Percentiles rank a stretch among this genome's conserved stretches.
phyloP scores from a whole-genome alignment of 306 rosid species.

The Mimosa bimucronata region DNA sequence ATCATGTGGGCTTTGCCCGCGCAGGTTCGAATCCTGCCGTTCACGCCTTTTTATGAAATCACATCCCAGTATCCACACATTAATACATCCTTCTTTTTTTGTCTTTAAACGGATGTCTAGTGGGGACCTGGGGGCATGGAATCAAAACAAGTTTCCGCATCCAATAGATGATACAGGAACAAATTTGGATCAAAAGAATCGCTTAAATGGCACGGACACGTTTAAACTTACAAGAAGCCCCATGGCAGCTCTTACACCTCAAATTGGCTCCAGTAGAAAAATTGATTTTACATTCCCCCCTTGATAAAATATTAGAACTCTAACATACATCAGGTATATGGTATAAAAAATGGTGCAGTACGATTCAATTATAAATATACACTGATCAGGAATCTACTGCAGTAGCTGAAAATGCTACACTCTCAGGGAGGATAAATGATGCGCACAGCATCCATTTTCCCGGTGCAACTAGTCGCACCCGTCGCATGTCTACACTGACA shows the following conservation, averaged over 20 bases:
- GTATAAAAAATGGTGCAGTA: constrained; percentile 17
- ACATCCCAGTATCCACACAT: no score
- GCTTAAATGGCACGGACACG: background rate
- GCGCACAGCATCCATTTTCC: constrained; percentile 98
- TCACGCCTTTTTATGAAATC: background rate
- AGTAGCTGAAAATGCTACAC: constrained; percentile 70
- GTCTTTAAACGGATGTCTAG: background rate
- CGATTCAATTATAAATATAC: constrained; percentile 31
- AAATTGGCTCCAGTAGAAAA: background rate
- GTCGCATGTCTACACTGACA: constrained; percentile 75
- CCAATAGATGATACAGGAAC: background rate
- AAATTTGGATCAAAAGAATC: background rate
- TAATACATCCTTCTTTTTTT: no score
- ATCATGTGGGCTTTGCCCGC: constrained; percentile 28
- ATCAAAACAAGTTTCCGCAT: background rate
- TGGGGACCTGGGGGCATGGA: background rate
- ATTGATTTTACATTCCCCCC: background rate
- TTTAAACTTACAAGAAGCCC: background rate
- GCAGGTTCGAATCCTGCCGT: constrained; percentile 28
- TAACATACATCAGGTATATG: constrained; percentile 5
- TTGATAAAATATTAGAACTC: constrained; percentile 4
- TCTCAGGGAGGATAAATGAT: constrained; percentile 79
- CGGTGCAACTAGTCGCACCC: constrained; percentile 89
- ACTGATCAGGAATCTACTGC: constrained; percentile 37
- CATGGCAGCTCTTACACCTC: background rate